phyloP scores from a whole-genome alignment of 176 grass and related monocot species.

The Chrysopogon serrulatus region DNA sequence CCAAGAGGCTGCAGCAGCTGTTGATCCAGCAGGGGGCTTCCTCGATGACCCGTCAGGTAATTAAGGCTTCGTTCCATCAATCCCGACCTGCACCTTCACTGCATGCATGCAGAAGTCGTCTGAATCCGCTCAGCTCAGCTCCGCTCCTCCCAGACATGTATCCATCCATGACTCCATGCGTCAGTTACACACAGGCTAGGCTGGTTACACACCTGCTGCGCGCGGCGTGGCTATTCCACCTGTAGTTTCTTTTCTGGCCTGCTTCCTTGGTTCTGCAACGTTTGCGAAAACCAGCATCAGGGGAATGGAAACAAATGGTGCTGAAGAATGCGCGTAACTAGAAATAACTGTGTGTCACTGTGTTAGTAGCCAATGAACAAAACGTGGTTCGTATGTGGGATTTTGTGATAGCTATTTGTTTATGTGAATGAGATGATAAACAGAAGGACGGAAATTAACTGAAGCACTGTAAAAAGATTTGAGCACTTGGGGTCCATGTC shows the following conservation, averaged over 20 bases:
- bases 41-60: slow-evolving; percentile 25
- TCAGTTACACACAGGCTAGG: too few species aligned
- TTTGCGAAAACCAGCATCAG: not conserved
- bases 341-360: not conserved
- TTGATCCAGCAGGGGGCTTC: too few species aligned
- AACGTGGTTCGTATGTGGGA: not conserved
- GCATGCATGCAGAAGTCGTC: not conserved
- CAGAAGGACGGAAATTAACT: not conserved
- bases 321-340: not conserved
- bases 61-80: not conserved
- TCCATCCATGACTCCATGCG: not conserved
- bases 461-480: not conserved
- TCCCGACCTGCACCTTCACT: not conserved
- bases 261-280: not conserved
- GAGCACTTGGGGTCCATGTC: not conserved
- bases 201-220: too few species aligned
- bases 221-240: not conserved
- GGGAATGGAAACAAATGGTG: not conserved
- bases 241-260: not conserved
- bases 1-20: not conserved
- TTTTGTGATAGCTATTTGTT: not conserved
- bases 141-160: not conserved
- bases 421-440: not conserved
- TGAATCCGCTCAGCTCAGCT: not conserved
- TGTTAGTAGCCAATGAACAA: not conserved